A percentile compares a stretch with the other conserved stretches of the same genome.
Evolutionary conservation across 108 stramenopile genomes (phyloP).

Genomic region (Mediolabrus comicus): DNA sequence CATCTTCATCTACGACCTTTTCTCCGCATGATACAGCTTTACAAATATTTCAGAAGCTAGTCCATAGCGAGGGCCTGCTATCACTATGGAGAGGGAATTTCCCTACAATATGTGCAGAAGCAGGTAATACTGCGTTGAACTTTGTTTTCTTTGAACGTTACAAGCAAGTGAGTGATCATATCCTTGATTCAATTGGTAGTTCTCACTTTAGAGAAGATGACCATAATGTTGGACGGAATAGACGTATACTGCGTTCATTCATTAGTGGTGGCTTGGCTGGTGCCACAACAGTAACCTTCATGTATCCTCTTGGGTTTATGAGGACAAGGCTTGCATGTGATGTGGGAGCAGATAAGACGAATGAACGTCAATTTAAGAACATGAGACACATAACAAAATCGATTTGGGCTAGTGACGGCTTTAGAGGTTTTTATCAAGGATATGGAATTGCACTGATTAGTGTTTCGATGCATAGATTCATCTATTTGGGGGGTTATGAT

Average conservation of each 20-base stretch:
- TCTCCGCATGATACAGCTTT: not conserved
- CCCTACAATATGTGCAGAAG: not conserved
- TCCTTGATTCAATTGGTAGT: not conserved
- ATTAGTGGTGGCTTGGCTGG: conserved; percentile 8
- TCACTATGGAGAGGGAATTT: conserved; percentile 11
- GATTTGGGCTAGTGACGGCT: conserved; percentile 1
- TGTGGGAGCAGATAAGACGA: conserved; percentile 1
- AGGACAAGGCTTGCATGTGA: conserved; percentile 3
- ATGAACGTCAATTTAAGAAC: not conserved
- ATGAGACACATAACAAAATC: not conserved
- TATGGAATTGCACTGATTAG: conserved; percentile 9
- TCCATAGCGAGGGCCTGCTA: not conserved
- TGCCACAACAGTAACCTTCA: conserved; percentile 4
- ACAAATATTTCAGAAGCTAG: conserved; percentile 1
- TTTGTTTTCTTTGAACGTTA: conserved; percentile 9
- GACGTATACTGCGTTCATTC: conserved; percentile 10
- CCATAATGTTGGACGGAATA: conserved; percentile 1
- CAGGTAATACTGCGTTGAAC: conserved; percentile 4
- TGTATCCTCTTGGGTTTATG: conserved; percentile 15
- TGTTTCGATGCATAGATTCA: conserved; percentile 9
- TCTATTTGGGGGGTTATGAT: conserved; percentile 10
- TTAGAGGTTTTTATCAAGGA: conserved; percentile 8
- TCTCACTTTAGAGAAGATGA: too few relatives aligned
- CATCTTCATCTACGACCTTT: not conserved
- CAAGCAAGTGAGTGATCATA: not conserved